phyloP scores from a whole-genome alignment of 495 filamentous ascomycete species.

The Penicillium robsamsonii region DNA sequence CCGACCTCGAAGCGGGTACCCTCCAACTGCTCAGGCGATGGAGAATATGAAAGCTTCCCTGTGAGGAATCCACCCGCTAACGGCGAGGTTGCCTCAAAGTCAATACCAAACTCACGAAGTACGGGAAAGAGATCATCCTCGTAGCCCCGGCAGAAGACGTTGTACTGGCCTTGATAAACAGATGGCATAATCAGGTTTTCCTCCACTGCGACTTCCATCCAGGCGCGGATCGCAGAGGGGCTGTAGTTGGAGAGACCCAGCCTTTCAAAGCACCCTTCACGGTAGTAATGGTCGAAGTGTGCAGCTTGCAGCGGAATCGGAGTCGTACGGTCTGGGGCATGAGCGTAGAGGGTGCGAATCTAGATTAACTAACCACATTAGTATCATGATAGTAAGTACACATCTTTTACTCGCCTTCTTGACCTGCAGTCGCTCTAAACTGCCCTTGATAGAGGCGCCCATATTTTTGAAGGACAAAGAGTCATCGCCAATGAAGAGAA shows the following conservation, averaged over 20 bases:
- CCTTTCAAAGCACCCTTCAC: constrained; percentile 6
- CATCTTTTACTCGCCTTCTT: neutral
- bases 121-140: constrained; percentile 53
- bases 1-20: constrained; percentile 30
- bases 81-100: constrained; percentile 44
- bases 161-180: constrained; percentile 35
- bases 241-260: constrained; percentile 21
- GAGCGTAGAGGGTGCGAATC: constrained; percentile 18
- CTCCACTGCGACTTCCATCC: constrained; percentile 7
- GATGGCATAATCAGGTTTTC: constrained; percentile 12
- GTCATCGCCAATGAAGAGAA: constrained; percentile 14
- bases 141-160: constrained; percentile 35
- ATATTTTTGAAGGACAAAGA: constrained; percentile 15
- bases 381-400: neutral
- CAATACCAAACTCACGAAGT: constrained; percentile 48
- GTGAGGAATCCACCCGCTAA: constrained; percentile 53
- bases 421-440: constrained; percentile 12
- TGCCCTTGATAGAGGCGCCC: constrained; percentile 9
- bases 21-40: constrained; percentile 9
- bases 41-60: constrained; percentile 28
- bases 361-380: neutral
- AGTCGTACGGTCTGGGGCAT: constrained; percentile 14
- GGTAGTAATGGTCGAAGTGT: constrained; percentile 16
- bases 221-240: constrained; percentile 7
- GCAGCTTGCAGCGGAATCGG: constrained; percentile 19